Percentiles rank a stretch among this genome's conserved stretches.
These are phyloP conservation scores for Penicillium sp. DNA, from an alignment of 2,329 filamentous ascomycete species.

Conservation along the genomic window DNA sequence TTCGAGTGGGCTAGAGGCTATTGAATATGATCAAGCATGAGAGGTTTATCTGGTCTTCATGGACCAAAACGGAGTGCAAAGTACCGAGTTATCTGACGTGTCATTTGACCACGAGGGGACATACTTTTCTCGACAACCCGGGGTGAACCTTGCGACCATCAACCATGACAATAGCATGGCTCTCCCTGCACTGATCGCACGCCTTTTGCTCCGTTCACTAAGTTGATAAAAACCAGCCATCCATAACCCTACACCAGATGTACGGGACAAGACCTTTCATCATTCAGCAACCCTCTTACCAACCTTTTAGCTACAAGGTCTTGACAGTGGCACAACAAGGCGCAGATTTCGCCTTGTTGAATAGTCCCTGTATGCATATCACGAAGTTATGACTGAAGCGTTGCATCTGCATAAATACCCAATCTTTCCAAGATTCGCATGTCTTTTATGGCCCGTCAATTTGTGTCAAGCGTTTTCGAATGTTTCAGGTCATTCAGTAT, in stretches of 20 bases:
- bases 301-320: background rate
- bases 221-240: background rate
- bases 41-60: background rate
- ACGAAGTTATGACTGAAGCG: background rate
- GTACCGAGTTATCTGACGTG: background rate
- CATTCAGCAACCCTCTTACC: background rate
- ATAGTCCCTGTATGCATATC: background rate
- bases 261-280: background rate
- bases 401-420: constrained; percentile 1
- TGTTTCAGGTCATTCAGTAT: background rate
- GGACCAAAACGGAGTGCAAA: background rate
- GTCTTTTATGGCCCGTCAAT: background rate
- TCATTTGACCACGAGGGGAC: background rate
- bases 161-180: background rate
- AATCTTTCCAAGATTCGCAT: background rate
- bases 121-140: background rate
- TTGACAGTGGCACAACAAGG: background rate
- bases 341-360: background rate
- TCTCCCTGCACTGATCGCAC: background rate
- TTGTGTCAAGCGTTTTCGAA: background rate
- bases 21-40: constrained; percentile 9
- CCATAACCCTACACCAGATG: background rate
- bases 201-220: background rate
- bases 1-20: constrained; percentile 13
- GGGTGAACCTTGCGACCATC: background rate